Base-by-base conservation (phyloP, 106 monocot genomes). In the Dendrobium catenatum region DNA sequence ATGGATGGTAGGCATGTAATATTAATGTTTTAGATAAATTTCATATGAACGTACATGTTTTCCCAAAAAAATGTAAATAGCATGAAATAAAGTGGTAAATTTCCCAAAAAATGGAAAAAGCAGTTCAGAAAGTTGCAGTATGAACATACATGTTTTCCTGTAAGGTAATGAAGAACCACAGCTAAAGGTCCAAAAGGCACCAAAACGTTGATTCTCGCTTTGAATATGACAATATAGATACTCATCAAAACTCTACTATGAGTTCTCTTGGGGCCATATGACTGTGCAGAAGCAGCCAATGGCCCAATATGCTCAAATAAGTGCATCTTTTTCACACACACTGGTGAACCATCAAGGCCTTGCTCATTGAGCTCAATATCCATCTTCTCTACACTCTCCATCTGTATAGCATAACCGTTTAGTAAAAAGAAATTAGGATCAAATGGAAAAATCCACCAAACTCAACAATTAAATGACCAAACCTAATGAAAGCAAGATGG, bases 101-200 rank as follows among this genome's bases (percentile, higher is more conserved):
- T 31, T 31, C 31, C 31, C 31, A 1, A 31, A 31, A 31, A 31
- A 31, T 31, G 31, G 1, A 37, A 70, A 75, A 76, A 66, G 19
- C 11, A 75, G 20, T 16, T 79, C 17, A 41, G 55, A 68, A 51
- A 82, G 42, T 83, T 89, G 70, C 70, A 29, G 20, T 4, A 70
- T 37, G 15, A 70, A 70, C 70, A 37, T 94, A 98, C 98, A 86
- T 99, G 98, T 72, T 91, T 99, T n/a, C 83, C 79, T 72, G 91
- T 93, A 77, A 91, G 83, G 83, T 99, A 95, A 84, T 91, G 95
- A 27, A 95, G 89, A 68, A 99, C 74, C 78, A 99, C 79, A 16
- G 95, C 95, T 56, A 95, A 78, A 20, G 98, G 98, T 51, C 98
- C 98, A 87, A 99, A 99, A 59, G 98, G 98, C 59, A 95, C 82